These are phyloP conservation scores for Fusarium tricinctum DNA, from an alignment of 2,329 filamentous ascomycete genomes.

Conservation along the genomic window DNA sequence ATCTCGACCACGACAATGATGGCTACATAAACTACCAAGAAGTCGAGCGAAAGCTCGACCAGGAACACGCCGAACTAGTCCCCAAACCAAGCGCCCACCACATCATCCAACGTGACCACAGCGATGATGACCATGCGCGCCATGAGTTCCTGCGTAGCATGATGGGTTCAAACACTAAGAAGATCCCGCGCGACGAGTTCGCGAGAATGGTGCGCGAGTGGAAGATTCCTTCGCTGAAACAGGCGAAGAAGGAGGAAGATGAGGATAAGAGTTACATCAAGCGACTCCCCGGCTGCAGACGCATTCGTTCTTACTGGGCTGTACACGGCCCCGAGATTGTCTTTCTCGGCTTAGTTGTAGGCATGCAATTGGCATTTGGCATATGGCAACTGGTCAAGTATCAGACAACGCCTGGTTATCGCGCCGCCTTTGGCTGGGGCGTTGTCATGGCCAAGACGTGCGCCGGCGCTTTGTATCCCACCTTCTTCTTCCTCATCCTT, in stretches of 20 bases:
- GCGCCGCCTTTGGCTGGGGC: slow-evolving; percentile 68
- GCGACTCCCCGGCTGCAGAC: slow-evolving; percentile 60
- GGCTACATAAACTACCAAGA: slow-evolving; percentile 67
- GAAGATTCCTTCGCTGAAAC: slow-evolving; percentile 63
- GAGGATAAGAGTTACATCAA: slow-evolving; percentile 63
- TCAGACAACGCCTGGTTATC: slow-evolving; percentile 59
- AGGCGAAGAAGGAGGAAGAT: slow-evolving; percentile 62
- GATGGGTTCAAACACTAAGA: slow-evolving; percentile 59
- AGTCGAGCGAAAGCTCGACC: slow-evolving; percentile 66
- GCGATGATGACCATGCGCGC: slow-evolving; percentile 57
- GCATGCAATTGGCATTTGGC: slow-evolving; percentile 64
- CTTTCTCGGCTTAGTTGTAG: slow-evolving; percentile 64
- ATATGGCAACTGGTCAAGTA: slow-evolving; percentile 70
- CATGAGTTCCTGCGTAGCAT: slow-evolving; percentile 67
- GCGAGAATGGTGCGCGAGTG: slow-evolving; percentile 59
- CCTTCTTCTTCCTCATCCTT: slow-evolving; percentile 70
- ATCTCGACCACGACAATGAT: slow-evolving; percentile 66
- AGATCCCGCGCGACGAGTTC: slow-evolving; percentile 64
- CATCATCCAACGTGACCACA: slow-evolving; percentile 56
- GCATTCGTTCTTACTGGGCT: slow-evolving; percentile 66
- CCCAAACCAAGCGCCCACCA: slow-evolving; percentile 62
- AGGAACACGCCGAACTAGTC: slow-evolving; percentile 65
- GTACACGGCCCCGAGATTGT: slow-evolving; percentile 66
- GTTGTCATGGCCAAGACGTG: slow-evolving; percentile 68
- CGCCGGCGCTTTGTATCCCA: slow-evolving; percentile 69